Base-by-base conservation (phyloP, 2,329 filamentous ascomycete species). In the Uncinocarpus reesii region DNA sequence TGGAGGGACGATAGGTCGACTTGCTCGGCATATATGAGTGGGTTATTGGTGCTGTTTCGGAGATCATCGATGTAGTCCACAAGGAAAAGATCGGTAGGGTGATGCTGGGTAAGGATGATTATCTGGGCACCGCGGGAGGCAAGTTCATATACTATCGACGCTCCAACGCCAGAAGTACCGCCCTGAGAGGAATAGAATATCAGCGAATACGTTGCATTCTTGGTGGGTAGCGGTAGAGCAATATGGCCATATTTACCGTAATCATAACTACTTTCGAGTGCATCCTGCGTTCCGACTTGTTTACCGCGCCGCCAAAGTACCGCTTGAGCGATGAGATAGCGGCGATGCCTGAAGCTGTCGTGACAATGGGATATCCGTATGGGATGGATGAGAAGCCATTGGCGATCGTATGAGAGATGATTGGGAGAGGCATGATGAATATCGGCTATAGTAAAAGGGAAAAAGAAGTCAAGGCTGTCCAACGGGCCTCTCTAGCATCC, bases 231-330 rank as follows among this genome's bases (percentile, higher is more conserved):
- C 18, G 13, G 20, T 26, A 7, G 7, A 24, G 23, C 4, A 20
- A 21, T 2, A 40, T 29, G 28, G 52, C 15, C 21, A 10, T 37
- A 26, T 7, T 13, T 23, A 82, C 89, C 15, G 92, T 98, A 45
- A 98, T 79, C 74, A 98, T 82, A 37, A 95, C 76, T 42, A 98
- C 87, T 62, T 93, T 93, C 41, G 87, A 88, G 66, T 95, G 88
- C 81, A 98, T 88, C 48, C 84, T 76, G 51, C 86, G 78, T 62
- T 95, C 88, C 21, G 85, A 77, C 35, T 67, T 69, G 65, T 92
- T 95, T 56, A 67, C 71, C 10, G 81, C 77, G 56, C 92, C 93
- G 55, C 79, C 79, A 59, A 83, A 84, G 70, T 84, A 95, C 60
- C 74, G 73, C 72, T 95, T 96, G 55, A 83, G 60, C 48, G 75